These are phyloP conservation scores for Periglandula ipomoeae DNA, from an alignment of 2,329 filamentous ascomycete species.

Conservation along the genomic window DNA sequence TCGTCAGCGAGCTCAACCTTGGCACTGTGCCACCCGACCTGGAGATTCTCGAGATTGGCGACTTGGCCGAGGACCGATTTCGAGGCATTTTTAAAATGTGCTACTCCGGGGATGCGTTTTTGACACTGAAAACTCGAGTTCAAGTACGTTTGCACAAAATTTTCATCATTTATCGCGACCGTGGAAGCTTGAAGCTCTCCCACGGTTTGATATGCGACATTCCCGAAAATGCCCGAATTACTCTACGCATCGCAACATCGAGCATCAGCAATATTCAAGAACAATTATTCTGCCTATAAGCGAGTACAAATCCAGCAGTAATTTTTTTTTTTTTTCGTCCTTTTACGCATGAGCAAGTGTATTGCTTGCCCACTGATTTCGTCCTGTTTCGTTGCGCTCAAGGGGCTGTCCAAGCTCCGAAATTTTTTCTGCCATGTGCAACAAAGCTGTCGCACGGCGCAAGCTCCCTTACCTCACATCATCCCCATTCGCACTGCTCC, in stretches of 20 bases:
- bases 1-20: conserved; percentile 95
- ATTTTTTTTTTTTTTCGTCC: background rate
- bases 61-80: conserved; percentile 93
- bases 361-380: background rate
- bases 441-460: background rate
- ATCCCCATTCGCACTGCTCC: background rate
- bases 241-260: background rate
- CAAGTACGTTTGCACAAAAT: conserved; percentile 51
- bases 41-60: conserved; percentile 95
- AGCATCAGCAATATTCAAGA: background rate
- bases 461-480: background rate
- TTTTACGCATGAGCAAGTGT: background rate
- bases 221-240: conserved; percentile 13
- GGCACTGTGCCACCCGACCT: conserved; percentile 89
- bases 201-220: conserved; percentile 6
- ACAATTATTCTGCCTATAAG: background rate
- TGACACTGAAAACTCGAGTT: conserved; percentile 91
- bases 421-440: background rate
- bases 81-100: conserved; percentile 99
- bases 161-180: conserved; percentile 10
- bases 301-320: background rate
- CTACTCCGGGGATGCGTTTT: conserved; percentile 88
- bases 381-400: background rate
- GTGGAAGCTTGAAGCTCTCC: background rate
- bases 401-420: background rate